Evolutionary conservation across 345 rosid species (phyloP).

Genomic region (Rhizophora apiculata): DNA sequence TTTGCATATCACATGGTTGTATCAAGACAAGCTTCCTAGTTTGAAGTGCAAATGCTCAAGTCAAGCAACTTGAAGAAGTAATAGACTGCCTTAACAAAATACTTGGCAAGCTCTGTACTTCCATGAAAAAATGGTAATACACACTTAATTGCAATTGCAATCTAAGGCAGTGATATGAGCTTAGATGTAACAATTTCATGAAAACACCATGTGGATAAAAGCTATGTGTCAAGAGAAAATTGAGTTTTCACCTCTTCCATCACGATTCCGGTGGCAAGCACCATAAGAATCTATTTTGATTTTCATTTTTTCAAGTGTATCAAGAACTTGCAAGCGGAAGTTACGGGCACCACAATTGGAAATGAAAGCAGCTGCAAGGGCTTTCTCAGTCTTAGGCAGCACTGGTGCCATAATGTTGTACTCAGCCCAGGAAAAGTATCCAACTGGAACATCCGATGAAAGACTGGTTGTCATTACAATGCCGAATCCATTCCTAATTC

Average conservation of each 20-base stretch:
- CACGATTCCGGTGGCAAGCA: constrained; percentile 72
- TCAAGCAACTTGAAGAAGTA: not conserved
- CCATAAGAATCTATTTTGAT: constrained; percentile 86
- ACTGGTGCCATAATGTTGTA: constrained; percentile 93
- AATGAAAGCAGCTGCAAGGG: constrained; percentile 94
- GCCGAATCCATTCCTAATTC: constrained; percentile 64
- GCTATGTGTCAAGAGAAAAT: not conserved
- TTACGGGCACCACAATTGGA: constrained; percentile 91
- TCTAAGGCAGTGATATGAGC: not conserved
- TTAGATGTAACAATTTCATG: not conserved
- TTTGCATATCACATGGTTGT: not conserved
- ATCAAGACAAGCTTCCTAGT: not conserved
- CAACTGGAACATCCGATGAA: constrained; percentile 98
- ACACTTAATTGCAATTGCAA: not conserved
- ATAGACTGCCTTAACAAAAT: not conserved
- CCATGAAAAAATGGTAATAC: not conserved
- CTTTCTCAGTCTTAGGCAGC: constrained; percentile 74
- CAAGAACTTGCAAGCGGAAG: constrained; percentile 85
- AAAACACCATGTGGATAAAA: not conserved
- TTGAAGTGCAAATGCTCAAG: not conserved
- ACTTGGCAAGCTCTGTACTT: not conserved
- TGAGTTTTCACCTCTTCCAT: constrained; percentile 58
- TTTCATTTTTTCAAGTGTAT: constrained; percentile 53
- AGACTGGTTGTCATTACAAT: constrained; percentile 94
- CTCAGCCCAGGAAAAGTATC: constrained; percentile 98